phyloP scores from a whole-genome alignment of 805 yeast species.

The Sugiyamaella boreocaroliniensis region DNA sequence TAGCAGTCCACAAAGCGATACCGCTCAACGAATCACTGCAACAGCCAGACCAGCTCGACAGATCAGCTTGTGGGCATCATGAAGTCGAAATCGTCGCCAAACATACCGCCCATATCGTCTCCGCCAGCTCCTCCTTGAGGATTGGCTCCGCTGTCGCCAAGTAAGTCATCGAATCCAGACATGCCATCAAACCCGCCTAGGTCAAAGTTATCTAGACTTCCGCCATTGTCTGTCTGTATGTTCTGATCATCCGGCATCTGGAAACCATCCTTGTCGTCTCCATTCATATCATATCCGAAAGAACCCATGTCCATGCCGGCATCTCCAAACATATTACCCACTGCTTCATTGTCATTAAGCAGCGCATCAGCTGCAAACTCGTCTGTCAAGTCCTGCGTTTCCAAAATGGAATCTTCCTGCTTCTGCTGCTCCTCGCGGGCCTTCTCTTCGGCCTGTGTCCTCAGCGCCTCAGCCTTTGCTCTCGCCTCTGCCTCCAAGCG shows the following conservation, averaged over 20 bases:
- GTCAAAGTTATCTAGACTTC: constrained; percentile 4
- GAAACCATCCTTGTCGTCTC: neutral
- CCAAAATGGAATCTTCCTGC: neutral
- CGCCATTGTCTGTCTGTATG: constrained; percentile 1
- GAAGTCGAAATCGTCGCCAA: constrained; percentile 27
- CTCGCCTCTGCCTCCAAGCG: constrained; percentile 2
- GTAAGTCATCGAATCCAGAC: constrained; percentile 13
- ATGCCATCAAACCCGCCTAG: neutral
- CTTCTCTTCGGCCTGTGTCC: constrained; percentile 1
- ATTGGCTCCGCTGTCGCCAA: constrained; percentile 2
- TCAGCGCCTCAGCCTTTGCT: neutral
- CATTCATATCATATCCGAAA: neutral
- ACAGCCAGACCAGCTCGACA: no score
- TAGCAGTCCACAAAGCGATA: no score
- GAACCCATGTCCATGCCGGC: neutral
- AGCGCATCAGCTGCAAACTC: neutral
- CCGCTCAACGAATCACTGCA: no score
- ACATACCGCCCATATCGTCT: constrained; percentile 22
- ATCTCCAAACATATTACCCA: neutral
- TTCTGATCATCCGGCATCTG: neutral
- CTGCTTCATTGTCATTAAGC: neutral
- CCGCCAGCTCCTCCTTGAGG: neutral
- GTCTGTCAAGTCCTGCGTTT: neutral
- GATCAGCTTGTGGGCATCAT: constrained; percentile 10
- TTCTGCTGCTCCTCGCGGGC: neutral